Percentiles rank a stretch among this genome's conserved stretches.
These are phyloP conservation scores for Pleurotus tuoliensis DNA, from an alignment of 768 basidiomycete genomes.

Conservation along the genomic window DNA sequence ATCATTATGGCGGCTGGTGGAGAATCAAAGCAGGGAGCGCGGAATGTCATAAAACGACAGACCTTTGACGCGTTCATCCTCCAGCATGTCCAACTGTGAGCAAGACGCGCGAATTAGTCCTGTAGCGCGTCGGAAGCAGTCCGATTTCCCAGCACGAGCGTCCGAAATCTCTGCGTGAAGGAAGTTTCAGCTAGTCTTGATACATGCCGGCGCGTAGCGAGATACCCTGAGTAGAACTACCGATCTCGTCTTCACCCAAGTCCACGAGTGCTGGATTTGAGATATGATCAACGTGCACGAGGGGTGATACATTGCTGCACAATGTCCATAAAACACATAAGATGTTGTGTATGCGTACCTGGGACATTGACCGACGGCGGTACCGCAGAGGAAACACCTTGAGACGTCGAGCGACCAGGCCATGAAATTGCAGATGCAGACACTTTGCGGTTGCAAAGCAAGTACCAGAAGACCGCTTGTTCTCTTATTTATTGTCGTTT, in stretches of 20 bases:
- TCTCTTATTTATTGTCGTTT: no score
- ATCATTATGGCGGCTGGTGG: conserved; percentile 61
- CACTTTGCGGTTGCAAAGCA: not conserved
- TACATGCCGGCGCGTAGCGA: not conserved
- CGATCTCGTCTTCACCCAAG: not conserved
- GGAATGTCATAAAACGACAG: conserved; percentile 15
- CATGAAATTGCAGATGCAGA: not conserved
- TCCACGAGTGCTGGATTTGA: conserved; percentile 1
- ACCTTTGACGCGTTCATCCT: conserved; percentile 63
- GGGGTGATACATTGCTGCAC: not conserved
- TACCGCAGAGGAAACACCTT: not conserved
- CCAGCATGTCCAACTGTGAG: conserved; percentile 53
- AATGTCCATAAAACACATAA: not conserved
- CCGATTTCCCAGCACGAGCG: conserved; percentile 43
- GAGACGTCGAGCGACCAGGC: not conserved
- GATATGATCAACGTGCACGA: conserved; percentile 2
- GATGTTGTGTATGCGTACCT: conserved; percentile 1
- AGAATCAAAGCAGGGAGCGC: not conserved
- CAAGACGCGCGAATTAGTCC: conserved; percentile 46
- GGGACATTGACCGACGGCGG: not conserved
- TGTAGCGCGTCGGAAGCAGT: conserved; percentile 61
- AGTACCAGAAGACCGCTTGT: no score
- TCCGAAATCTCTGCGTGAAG: conserved; percentile 34
- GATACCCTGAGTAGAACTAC: not conserved
- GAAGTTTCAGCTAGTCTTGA: not conserved